Base-by-base conservation (phyloP, 257 asterid genomes). In the Ballota nigra region DNA sequence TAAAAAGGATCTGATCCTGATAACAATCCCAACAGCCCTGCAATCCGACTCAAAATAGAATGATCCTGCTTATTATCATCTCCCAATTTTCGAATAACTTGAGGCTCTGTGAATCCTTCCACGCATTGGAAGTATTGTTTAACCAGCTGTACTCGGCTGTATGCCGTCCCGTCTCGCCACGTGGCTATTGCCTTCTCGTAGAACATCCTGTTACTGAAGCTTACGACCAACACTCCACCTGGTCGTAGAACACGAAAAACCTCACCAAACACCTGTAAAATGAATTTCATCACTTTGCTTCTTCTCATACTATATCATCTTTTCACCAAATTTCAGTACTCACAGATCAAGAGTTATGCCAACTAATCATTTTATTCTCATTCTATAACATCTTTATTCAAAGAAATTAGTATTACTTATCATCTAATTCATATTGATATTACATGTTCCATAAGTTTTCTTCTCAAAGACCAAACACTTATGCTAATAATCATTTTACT, bases 131-230 rank as follows among this genome's bases (percentile, higher is more conserved):
- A 89, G 72, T 87, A 92, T 70, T 92, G 89, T 45, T 82, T 75
- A 29, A 87, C 92, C 51, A 92, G 78, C 24, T 92, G 97, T 12
- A 84, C 83, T 1, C 96, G 79, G 59, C 88, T 77, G 18, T 89
- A 87, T 0, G 79, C 79, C 2, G 84, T 87, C 18, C 92, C 87
- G 0, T 91, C 95, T 70, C 97, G 77, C 97, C 97, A 91, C 0
- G 88, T 88, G 10, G 80, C 68, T 20, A 89, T 75, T 6, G 96
- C 97, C 81, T 91, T 89, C 73, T 89, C 97, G n/a, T 89, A 87
- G 83, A 89, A 89, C 53, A 87, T 16, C 36, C 96, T 57, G 26
- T 87, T 92, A 62, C 96, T 92, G 83, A 92, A 92, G 66, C 98
- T 89, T 8, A 86, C 92, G 16, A 87, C 73, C 67, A 89, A 85